Percentiles rank a stretch among this genome's conserved stretches.
phyloP scores from a whole-genome alignment of 1,284 basidiomycete species.

The Ustilago crameri region DNA sequence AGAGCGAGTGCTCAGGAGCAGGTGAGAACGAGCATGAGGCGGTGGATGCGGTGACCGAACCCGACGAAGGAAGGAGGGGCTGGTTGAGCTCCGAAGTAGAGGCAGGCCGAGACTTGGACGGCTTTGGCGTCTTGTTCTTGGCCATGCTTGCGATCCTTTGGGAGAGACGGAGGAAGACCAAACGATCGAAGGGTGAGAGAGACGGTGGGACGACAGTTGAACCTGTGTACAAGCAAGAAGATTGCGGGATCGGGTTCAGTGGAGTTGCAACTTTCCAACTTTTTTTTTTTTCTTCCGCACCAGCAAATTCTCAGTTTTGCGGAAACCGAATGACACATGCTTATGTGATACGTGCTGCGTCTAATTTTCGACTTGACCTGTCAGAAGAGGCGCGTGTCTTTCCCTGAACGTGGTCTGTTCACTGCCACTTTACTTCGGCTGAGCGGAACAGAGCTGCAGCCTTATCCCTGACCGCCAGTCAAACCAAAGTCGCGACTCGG shows the following conservation, averaged over 20 bases:
- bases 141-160: slow-evolving; percentile 33
- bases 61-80: slow-evolving; percentile 70
- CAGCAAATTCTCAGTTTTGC: slow-evolving; percentile 16
- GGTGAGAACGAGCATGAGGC: slow-evolving; percentile 70
- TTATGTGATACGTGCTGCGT: slow-evolving; percentile 12
- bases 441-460: slow-evolving; percentile 2
- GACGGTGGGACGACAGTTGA: too few species aligned
- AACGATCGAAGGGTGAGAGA: too few species aligned
- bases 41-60: slow-evolving; percentile 67
- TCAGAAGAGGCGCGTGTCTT: slow-evolving; percentile 1
- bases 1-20: slow-evolving; percentile 74
- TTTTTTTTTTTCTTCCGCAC: slow-evolving; percentile 25
- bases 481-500: slow-evolving; percentile 12
- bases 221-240: too few species aligned
- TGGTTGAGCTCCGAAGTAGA: slow-evolving; percentile 75
- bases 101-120: slow-evolving; percentile 54
- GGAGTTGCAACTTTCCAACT: slow-evolving; percentile 23
- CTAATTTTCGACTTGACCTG: slow-evolving; percentile 13
- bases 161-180: too few species aligned
- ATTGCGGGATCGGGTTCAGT: too few species aligned
- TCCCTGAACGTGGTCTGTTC: slow-evolving; percentile 4
- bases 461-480: slow-evolving; percentile 4
- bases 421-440: neutral
- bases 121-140: slow-evolving; percentile 57
- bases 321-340: slow-evolving; percentile 9